phyloP scores from a whole-genome alignment of 164 flowering plant species.

The Chloranthus sessilifolius region DNA sequence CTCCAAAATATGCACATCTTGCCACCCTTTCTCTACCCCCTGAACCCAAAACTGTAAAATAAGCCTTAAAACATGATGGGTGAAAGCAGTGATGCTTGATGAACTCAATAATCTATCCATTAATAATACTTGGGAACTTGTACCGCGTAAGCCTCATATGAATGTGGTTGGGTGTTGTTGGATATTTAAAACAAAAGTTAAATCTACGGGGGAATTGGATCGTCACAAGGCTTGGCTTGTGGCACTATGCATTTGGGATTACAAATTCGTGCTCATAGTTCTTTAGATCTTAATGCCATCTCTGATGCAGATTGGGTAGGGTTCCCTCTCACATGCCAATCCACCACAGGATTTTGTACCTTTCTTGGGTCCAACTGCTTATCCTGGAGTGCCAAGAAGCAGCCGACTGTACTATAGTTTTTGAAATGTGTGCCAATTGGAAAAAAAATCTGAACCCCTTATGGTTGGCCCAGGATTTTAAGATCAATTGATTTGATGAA shows the following conservation, averaged over 20 bases:
- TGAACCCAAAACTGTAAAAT: too few species aligned
- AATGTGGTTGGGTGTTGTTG: not conserved
- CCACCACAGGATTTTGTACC: not conserved
- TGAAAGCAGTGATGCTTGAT: too few species aligned
- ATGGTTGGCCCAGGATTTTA: too few species aligned
- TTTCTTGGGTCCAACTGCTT: not conserved
- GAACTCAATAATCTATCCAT: too few species aligned
- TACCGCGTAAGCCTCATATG: not conserved
- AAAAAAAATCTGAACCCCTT: too few species aligned
- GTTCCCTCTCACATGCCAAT: not conserved
- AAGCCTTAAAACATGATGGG: too few species aligned
- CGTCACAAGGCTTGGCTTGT: not conserved
- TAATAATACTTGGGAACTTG: not conserved
- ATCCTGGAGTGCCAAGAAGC: not conserved
- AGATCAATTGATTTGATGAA: too few species aligned
- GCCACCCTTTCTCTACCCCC: too few species aligned
- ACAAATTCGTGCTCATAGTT: not conserved
- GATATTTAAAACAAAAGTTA: not conserved
- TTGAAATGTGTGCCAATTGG: too few species aligned
- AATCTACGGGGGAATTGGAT: not conserved
- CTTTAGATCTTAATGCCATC: not conserved
- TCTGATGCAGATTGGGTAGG: not conserved
- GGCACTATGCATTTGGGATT: not conserved
- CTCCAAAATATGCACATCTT: too few species aligned
- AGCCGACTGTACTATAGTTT: too few species aligned